These are phyloP conservation scores for Pichia cabralensis DNA, from an alignment of 805 yeast species.

Conservation along the genomic window DNA sequence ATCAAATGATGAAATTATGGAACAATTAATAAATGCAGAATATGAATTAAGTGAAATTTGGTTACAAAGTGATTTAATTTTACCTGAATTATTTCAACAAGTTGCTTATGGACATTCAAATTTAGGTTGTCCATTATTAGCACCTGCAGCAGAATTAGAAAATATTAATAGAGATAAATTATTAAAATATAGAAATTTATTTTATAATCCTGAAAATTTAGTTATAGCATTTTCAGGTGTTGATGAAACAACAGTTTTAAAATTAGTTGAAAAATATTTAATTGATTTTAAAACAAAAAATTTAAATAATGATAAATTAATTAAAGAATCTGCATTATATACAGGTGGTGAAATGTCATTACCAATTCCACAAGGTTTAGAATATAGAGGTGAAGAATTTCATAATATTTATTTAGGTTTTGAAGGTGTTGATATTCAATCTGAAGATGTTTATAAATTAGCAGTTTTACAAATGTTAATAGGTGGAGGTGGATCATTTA, in stretches of 20 bases:
- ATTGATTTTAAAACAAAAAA: constrained; percentile 46
- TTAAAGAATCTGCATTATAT: constrained; percentile 36
- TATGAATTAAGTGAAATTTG: constrained; percentile 80
- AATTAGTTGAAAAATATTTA: constrained; percentile 50
- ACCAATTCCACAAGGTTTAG: constrained; percentile 46
- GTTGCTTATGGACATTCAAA: constrained; percentile 68
- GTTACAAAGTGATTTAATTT: constrained; percentile 70
- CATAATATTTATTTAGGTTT: constrained; percentile 81
- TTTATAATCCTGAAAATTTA: constrained; percentile 70
- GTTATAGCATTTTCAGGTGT: constrained; percentile 88
- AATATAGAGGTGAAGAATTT: constrained; percentile 61
- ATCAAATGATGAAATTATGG: constrained; percentile 59
- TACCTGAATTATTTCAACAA: constrained; percentile 86
- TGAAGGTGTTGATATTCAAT: constrained; percentile 75
- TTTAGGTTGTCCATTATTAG: constrained; percentile 76
- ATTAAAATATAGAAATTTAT: constrained; percentile 45
- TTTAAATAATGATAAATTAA: constrained; percentile 13
- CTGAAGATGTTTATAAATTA: constrained; percentile 81
- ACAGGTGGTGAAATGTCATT: constrained; percentile 50
- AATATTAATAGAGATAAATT: constrained; percentile 44
- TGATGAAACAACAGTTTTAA: constrained; percentile 56
- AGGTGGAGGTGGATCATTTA: constrained; percentile 96
- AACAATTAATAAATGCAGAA: constrained; percentile 60
- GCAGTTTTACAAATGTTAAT: constrained; percentile 83
- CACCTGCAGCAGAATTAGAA: constrained; percentile 62